Evolutionary conservation across 169 alveolate species (phyloP).

Genomic region (Plasmodium ovale): DNA sequence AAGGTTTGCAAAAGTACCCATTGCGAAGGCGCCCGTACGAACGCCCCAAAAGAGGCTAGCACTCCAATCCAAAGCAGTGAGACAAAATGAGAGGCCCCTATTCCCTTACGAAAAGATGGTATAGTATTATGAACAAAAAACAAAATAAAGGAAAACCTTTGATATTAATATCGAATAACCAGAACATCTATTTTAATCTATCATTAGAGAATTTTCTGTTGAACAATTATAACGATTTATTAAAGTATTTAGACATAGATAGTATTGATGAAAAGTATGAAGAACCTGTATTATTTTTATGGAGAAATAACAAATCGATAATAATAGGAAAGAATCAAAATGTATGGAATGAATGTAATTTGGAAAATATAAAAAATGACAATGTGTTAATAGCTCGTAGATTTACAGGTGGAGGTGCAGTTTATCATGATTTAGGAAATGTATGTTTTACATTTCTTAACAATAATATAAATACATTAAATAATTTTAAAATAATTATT

Average conservation of each 20-base stretch:
- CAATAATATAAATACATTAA: constrained; percentile 83
- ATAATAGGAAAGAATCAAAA: constrained; percentile 95
- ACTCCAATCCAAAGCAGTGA: no score
- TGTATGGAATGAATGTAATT: constrained; percentile 95
- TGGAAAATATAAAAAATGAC: constrained; percentile 87
- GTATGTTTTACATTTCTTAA: constrained; percentile 91
- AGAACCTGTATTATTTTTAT: constrained; percentile 91
- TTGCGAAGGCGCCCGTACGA: no score
- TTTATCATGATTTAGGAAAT: constrained; percentile 93
- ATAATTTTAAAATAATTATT: constrained; percentile 86
- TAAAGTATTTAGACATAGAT: constrained; percentile 51
- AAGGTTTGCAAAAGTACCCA: no score
- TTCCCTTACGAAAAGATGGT: constrained; percentile 19
- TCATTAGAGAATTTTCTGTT: constrained; percentile 82
- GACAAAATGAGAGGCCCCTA: constrained; percentile 1
- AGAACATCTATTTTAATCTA: constrained; percentile 83
- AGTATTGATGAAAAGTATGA: constrained; percentile 56
- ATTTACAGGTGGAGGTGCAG: constrained; percentile 97
- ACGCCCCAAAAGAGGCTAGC: no score
- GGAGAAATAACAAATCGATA: constrained; percentile 93
- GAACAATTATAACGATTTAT: constrained; percentile 63
- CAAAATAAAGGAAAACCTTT: not conserved
- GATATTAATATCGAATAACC: constrained; percentile 78
- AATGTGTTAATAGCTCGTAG: constrained; percentile 92
- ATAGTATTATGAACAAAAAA: not conserved